Evolutionary conservation across 108 stramenopile genomes (phyloP), one percentile per base, ranked within the genome.

Genomic region (Epipyxis sp.): DNA sequence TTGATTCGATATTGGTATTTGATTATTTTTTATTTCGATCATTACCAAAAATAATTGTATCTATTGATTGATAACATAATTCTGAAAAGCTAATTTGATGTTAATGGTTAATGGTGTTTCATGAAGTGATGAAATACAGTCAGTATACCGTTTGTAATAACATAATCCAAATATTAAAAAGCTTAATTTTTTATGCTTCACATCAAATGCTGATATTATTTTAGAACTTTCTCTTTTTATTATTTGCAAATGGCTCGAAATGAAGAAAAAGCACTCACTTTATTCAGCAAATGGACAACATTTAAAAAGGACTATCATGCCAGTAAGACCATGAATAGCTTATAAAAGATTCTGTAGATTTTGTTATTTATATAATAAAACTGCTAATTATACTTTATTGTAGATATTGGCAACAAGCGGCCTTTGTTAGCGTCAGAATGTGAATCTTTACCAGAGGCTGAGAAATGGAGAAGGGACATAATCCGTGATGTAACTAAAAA

Each of bases 171-270:
- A n/a, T n/a, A n/a, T n/a, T n/a, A n/a, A n/a, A n/a, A n/a, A n/a
- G n/a, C n/a, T n/a, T n/a, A n/a, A n/a, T n/a, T n/a, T n/a, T n/a
- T n/a, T n/a, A n/a, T n/a, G n/a, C n/a, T n/a, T n/a, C n/a, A n/a
- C n/a, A n/a, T n/a, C n/a, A n/a, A n/a, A n/a, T n/a, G n/a, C n/a
- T n/a, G n/a, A n/a, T n/a, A n/a, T n/a, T n/a, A n/a, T n/a, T n/a
- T n/a, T n/a, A n/a, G n/a, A n/a, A n/a, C n/a, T n/a, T n/a, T n/a
- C n/a, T n/a, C n/a, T n/a, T n/a, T n/a, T n/a, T n/a, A n/a, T n/a
- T n/a, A n/a, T n/a, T n/a, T n/a, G n/a, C n/a, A 78, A 35, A 97
- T 97, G 97, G 97, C 97, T 3, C 91, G 97, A 62, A 95, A 95
- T 42, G 97, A 95, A 68, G 97, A 97, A 86, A 96, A 95, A 76